Percentiles rank a stretch among this genome's conserved stretches.
Evolutionary conservation across 208 protist species (phyloP).

Genomic region (Trypanosoma vivax): DNA sequence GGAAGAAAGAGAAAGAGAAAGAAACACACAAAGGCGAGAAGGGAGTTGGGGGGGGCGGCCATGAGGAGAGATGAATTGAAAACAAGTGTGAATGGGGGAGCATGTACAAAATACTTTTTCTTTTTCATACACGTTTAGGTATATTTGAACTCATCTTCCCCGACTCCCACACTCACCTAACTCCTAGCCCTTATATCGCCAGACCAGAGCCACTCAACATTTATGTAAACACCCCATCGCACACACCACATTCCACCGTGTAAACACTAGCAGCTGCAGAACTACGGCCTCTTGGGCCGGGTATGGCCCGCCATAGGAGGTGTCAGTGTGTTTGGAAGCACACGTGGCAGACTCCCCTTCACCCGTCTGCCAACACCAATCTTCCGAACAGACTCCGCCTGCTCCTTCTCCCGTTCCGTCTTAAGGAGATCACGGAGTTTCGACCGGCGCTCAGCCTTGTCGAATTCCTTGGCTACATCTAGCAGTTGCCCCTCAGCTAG

Average conservation of each 20-base stretch:
- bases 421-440: constrained; percentile 86
- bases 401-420: constrained; percentile 68
- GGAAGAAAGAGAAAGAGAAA: not conserved
- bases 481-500: constrained; percentile 63
- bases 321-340: not conserved
- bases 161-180: not conserved
- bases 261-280: not conserved
- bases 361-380: constrained; percentile 1
- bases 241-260: not conserved
- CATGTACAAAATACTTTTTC: no score
- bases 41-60: no score
- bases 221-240: not conserved
- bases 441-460: constrained; percentile 80
- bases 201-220: not conserved
- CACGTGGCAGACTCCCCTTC: not conserved
- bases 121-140: not conserved
- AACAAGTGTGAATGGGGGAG: no score
- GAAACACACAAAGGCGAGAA: no score
- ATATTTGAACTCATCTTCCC: not conserved
- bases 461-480: constrained; percentile 80
- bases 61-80: no score
- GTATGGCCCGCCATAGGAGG: not conserved
- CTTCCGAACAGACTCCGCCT: constrained; percentile 29
- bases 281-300: not conserved
- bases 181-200: not conserved